phyloP scores from a whole-genome alignment of 805 yeast genomes.

The Candida easanensis region DNA sequence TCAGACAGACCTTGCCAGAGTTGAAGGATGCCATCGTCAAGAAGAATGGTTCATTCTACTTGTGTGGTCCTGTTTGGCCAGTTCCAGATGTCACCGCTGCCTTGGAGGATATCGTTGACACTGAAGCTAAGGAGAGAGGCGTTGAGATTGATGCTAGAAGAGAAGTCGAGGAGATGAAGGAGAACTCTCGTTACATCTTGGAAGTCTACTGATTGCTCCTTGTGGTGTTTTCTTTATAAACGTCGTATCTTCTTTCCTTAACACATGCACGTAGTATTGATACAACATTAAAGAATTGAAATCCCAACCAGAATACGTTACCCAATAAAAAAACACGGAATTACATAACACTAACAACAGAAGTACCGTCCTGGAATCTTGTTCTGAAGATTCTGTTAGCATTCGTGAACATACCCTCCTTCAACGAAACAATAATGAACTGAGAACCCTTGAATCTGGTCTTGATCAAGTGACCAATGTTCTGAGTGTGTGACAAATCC shows the following conservation, averaged over 20 bases:
- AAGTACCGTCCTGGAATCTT: slow-evolving; percentile 94
- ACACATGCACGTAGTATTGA: too few species aligned
- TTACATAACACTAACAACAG: slow-evolving; percentile 76
- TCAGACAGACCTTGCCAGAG: slow-evolving; percentile 69
- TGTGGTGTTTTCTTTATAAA: too few species aligned
- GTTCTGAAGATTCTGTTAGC: slow-evolving; percentile 94
- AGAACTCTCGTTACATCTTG: slow-evolving; percentile 83
- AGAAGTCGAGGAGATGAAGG: slow-evolving; percentile 91
- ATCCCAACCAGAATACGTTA: neutral
- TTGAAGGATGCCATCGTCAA: slow-evolving; percentile 76
- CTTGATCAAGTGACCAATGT: slow-evolving; percentile 93
- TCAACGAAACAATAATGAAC: slow-evolving; percentile 92
- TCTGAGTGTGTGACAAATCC: slow-evolving; percentile 95
- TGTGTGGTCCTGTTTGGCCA: slow-evolving; percentile 99
- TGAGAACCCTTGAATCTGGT: slow-evolving; percentile 95
- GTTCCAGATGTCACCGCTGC: slow-evolving; percentile 95
- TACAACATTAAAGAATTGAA: neutral
- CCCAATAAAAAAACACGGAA: neutral
- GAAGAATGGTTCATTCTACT: slow-evolving; percentile 85
- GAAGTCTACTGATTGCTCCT: slow-evolving; percentile 72
- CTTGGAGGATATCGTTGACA: slow-evolving; percentile 70
- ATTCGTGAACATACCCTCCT: slow-evolving; percentile 97
- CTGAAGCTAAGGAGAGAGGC: slow-evolving; percentile 70
- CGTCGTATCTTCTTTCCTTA: too few species aligned
- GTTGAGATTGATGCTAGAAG: slow-evolving; percentile 67